A percentile compares a stretch with the other conserved stretches of the same genome.
Conservation (phyloP, 352 stramenopile genomes). For the Blastocystis sp. region DNA sequence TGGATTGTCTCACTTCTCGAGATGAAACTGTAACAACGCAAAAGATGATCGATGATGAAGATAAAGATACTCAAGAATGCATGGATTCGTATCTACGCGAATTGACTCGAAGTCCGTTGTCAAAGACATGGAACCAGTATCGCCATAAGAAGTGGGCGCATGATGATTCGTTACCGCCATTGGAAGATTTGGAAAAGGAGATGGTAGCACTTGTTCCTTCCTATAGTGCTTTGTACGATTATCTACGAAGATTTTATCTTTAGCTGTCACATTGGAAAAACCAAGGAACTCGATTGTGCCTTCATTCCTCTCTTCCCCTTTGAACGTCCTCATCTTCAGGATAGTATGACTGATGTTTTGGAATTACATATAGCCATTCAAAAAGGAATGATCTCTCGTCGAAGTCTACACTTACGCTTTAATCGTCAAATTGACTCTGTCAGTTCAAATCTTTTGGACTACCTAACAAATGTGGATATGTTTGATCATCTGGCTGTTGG, state of each 20-base stretch:
- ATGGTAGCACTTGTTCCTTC: conserved; percentile 37
- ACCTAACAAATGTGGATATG: conserved; percentile 61
- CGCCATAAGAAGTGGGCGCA: conserved; percentile 39
- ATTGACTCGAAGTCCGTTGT: conserved; percentile 41
- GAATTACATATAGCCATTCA: conserved; percentile 25
- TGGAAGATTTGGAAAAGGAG: conserved; percentile 47
- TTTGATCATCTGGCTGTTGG: conserved; percentile 55
- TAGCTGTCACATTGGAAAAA: conserved; percentile 38
- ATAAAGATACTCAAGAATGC: neutral
- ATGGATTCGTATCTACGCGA: conserved; percentile 7
- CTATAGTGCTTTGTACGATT: conserved; percentile 17
- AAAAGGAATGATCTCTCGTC: conserved; percentile 4
- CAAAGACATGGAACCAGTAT: conserved; percentile 53
- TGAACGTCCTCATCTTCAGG: conserved; percentile 15
- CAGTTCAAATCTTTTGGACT: conserved; percentile 33
- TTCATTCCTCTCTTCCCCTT: conserved; percentile 48
- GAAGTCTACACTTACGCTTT: conserved; percentile 56
- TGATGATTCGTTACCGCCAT: neutral
- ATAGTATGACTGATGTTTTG: neutral
- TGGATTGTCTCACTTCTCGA: conserved; percentile 44
- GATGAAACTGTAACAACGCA: neutral
- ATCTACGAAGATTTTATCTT: neutral
- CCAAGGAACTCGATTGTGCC: neutral
- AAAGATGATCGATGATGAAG: neutral
- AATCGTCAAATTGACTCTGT: conserved; percentile 56